Conservation (phyloP, 257 asterid genomes). For the Salvia miltiorrhiza region DNA sequence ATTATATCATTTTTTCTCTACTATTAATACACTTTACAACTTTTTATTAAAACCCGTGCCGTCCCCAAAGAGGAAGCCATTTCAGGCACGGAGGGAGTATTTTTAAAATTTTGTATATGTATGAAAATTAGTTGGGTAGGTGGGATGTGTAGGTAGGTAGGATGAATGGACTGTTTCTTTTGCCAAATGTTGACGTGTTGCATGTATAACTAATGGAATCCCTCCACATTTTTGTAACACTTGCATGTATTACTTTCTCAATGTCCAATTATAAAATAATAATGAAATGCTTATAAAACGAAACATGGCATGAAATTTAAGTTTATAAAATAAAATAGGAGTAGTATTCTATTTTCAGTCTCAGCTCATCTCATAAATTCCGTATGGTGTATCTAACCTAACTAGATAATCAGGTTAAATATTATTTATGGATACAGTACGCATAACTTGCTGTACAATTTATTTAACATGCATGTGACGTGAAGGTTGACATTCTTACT, state of each 20-base stretch:
- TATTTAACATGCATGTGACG: neutral
- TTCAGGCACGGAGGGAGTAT: no score
- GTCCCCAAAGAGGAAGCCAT: no score
- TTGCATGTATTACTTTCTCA: neutral
- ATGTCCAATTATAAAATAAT: neutral
- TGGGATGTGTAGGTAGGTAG: slow-evolving; percentile 16
- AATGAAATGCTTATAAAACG: no score
- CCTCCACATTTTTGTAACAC: neutral
- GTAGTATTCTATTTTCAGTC: no score
- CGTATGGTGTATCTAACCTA: neutral
- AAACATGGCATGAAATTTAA: neutral
- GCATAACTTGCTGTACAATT: neutral
- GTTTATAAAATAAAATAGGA: neutral
- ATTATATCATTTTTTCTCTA: no score
- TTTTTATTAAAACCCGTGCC: no score
- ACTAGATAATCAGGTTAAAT: neutral
- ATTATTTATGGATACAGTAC: neutral
- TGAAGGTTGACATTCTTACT: neutral
- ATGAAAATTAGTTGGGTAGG: slow-evolving; percentile 7
- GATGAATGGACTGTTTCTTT: neutral
- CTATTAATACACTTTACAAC: no score
- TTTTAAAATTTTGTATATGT: no score
- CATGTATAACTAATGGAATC: neutral
- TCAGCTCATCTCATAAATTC: neutral
- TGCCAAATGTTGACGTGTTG: neutral